A percentile compares a stretch with the other conserved stretches of the same genome.
Evolutionary conservation across 2,329 filamentous ascomycete species (phyloP).

Genomic region (Rutstroemia sp.): DNA sequence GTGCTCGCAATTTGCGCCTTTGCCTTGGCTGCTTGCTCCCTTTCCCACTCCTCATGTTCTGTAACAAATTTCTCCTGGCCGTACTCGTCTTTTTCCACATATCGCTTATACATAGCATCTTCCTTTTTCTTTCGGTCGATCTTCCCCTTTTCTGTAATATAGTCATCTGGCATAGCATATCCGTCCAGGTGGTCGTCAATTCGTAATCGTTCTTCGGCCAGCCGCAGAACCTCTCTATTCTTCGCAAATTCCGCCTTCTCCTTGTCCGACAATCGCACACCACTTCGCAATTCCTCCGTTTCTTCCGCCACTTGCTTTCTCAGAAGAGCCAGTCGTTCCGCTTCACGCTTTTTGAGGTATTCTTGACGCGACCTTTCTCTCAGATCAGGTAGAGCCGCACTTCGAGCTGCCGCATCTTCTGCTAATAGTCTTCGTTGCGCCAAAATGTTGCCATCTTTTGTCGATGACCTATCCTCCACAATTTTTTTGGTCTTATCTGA

Average conservation of each 20-base stretch:
- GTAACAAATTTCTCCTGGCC: conserved; percentile 86
- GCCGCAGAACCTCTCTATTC: conserved; percentile 72
- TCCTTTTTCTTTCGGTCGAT: conserved; percentile 82
- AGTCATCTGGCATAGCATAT: conserved; percentile 89
- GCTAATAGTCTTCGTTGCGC: conserved; percentile 55
- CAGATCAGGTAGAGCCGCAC: conserved; percentile 70
- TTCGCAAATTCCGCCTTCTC: conserved; percentile 72
- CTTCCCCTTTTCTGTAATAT: conserved; percentile 89
- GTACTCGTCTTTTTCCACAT: conserved; percentile 79
- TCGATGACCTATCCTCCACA: conserved; percentile 50
- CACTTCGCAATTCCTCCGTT: conserved; percentile 69
- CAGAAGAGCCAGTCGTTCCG: conserved; percentile 77
- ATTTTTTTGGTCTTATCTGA: conserved; percentile 62
- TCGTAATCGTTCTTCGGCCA: conserved; percentile 71
- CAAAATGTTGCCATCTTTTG: conserved; percentile 46
- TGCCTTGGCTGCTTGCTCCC: conserved; percentile 79
- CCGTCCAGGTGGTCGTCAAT: conserved; percentile 92
- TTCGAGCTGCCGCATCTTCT: conserved; percentile 59
- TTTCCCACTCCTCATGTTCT: conserved; percentile 94
- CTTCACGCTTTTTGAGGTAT: conserved; percentile 88
- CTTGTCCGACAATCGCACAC: conserved; percentile 63
- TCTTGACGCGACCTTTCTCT: conserved; percentile 81
- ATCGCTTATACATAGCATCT: conserved; percentile 82
- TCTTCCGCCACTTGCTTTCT: conserved; percentile 89
- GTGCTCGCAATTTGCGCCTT: conserved; percentile 74